phyloP scores from a whole-genome alignment of 345 rosid species.

The Cardamine resedifolia region DNA sequence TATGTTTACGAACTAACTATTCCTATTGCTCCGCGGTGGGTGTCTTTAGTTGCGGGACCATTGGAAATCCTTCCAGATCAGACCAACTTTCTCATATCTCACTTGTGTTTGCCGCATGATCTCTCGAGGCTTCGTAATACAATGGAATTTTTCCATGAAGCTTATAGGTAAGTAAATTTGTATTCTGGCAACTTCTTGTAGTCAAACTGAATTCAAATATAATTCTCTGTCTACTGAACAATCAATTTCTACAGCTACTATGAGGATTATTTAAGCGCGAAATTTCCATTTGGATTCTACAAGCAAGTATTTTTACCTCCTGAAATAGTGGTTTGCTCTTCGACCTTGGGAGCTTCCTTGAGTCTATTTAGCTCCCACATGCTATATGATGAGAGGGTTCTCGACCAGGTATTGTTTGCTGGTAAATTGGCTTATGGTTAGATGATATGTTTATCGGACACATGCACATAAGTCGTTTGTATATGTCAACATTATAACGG shows the following conservation, averaged over 20 bases:
- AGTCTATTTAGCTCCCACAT: slow-evolving; percentile 76
- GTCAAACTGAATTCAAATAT: slow-evolving; percentile 11
- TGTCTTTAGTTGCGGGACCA: slow-evolving; percentile 89
- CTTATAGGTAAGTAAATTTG: slow-evolving; percentile 66
- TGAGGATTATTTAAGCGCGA: slow-evolving; percentile 83
- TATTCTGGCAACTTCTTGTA: background rate
- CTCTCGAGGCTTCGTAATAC: slow-evolving; percentile 68
- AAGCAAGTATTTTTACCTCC: slow-evolving; percentile 90
- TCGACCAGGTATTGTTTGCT: slow-evolving; percentile 68
- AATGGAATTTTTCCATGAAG: slow-evolving; percentile 78
- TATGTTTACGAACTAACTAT: slow-evolving; percentile 80
- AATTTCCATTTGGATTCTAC: slow-evolving; percentile 91
- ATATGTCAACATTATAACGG: slow-evolving; percentile 10
- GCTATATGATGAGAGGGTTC: slow-evolving; percentile 82
- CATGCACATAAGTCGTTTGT: background rate
- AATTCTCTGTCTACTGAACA: slow-evolving; percentile 22
- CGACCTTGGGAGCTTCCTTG: slow-evolving; percentile 80
- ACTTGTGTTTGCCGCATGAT: slow-evolving; percentile 71
- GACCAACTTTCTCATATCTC: slow-evolving; percentile 62
- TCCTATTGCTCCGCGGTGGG: slow-evolving; percentile 81
- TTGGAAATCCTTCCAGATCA: slow-evolving; percentile 79
- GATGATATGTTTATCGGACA: background rate
- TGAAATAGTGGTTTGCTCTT: slow-evolving; percentile 75
- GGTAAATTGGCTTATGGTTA: slow-evolving; percentile 4
- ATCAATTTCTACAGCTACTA: slow-evolving; percentile 62